Percentiles rank a stretch among this genome's conserved stretches.
Evolutionary conservation across 176 grass and related monocot genomes (phyloP).

Genomic region (Phoenix dactylifera): DNA sequence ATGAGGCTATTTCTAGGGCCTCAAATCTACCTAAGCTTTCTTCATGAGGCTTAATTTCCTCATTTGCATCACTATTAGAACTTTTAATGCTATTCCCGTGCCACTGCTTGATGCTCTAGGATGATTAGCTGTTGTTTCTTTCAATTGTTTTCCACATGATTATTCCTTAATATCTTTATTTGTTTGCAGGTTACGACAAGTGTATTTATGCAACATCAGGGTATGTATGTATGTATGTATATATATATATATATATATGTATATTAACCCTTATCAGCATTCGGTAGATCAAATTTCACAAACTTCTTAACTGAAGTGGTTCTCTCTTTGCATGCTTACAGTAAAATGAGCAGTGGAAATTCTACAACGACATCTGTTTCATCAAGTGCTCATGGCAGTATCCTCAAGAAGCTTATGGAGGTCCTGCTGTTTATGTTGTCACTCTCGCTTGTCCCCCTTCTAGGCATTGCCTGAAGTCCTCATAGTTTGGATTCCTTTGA

Average conservation of each 20-base stretch:
- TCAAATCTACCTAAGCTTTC: too few relatives aligned
- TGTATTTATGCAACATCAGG: slow-evolving; percentile 62
- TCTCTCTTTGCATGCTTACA: slow-evolving; percentile 22
- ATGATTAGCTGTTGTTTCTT: too few relatives aligned
- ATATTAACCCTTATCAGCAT: background rate
- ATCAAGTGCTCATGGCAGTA: slow-evolving; percentile 12
- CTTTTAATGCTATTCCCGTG: too few relatives aligned
- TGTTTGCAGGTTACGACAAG: slow-evolving; percentile 67
- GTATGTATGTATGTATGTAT: slow-evolving; percentile 16
- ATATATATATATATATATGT: too few relatives aligned
- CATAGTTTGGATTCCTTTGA: too few relatives aligned
- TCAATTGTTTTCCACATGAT: slow-evolving; percentile 8
- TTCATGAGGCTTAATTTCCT: too few relatives aligned
- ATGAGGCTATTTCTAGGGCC: too few relatives aligned
- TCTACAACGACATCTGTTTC: slow-evolving; percentile 31
- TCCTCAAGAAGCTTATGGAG: background rate
- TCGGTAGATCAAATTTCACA: too few relatives aligned
- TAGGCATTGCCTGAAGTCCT: background rate
- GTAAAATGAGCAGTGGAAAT: slow-evolving; percentile 57
- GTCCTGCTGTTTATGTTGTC: slow-evolving; percentile 10
- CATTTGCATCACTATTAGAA: background rate
- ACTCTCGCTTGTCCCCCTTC: slow-evolving; percentile 10
- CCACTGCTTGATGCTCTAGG: too few relatives aligned
- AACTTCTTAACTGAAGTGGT: background rate
- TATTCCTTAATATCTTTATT: slow-evolving; percentile 3